Evolutionary conservation across 176 grass and related monocot genomes (phyloP).

Genomic region (Eremochloa ophiuroides): DNA sequence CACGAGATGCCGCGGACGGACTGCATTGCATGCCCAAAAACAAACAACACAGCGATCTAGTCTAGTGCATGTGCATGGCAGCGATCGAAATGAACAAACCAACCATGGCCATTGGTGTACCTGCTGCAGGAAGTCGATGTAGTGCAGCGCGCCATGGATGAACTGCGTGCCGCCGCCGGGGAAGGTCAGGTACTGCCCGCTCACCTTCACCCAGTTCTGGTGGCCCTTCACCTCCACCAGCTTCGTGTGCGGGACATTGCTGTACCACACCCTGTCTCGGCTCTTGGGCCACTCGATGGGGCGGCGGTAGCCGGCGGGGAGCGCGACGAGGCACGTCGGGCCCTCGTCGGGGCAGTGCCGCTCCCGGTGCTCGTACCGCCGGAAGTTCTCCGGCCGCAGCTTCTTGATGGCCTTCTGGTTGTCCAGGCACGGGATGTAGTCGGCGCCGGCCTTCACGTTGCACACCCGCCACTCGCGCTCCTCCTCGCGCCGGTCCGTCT

Average conservation of each 20-base stretch:
- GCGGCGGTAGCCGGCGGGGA: conserved; percentile 59
- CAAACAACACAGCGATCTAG: too few species aligned
- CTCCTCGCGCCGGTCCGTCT: conserved; percentile 64
- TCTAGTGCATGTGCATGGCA: too few species aligned
- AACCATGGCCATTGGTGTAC: conserved; percentile 1
- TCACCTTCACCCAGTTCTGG: conserved; percentile 98
- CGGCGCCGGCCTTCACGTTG: conserved; percentile 54
- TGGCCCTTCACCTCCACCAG: conserved; percentile 95
- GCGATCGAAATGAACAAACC: too few species aligned
- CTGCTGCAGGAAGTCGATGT: conserved; percentile 94
- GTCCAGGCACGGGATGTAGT: conserved; percentile 98
- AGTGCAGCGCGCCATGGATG: conserved; percentile 97
- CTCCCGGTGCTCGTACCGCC: conserved; percentile 80
- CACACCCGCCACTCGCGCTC: conserved; percentile 63
- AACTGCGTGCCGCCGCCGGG: conserved; percentile 97
- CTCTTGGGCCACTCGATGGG: conserved; percentile 84
- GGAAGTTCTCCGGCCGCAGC: conserved; percentile 67
- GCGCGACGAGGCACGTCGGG: conserved; percentile 65
- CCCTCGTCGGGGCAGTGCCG: conserved; percentile 88
- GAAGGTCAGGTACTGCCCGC: conserved; percentile 81
- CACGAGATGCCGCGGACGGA: conserved; percentile 64
- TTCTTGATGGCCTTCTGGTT: conserved; percentile 90
- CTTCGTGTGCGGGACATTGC: conserved; percentile 89
- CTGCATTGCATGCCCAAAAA: too few species aligned
- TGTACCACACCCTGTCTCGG: conserved; percentile 90